Evolutionary conservation across 805 yeast species (phyloP), one percentile per base, ranked within the genome.

Genomic region (Candida insectorum): DNA sequence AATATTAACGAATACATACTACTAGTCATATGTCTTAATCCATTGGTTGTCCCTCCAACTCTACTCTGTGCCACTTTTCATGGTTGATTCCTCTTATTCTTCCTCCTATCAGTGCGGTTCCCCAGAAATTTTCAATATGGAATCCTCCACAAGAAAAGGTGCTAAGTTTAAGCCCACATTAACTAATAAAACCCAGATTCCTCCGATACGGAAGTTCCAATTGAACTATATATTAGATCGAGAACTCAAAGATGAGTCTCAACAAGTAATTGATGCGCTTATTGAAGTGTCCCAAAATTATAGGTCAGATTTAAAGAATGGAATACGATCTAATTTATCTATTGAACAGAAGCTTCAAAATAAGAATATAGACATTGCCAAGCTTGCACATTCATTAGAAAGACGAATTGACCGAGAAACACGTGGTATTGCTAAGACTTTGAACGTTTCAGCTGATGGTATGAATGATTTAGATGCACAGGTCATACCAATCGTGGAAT

Each of bases 311-410:
- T 49, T 67, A 32, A 47, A 58, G 37, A 41, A 40, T 22, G 69
- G 63, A 30, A 55, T 65, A 26, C 51, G 60, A 34, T 40, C 41
- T 17, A 57, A 59, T 26, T 42, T 67, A 28, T 45, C 60, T 7
- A 45, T 57, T 10, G 72, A 67, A 42, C 71, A 65, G 45, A 53
- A 52, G 37, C 54, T 67, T 26, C 73, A 66, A 44, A 54, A 52
- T 38, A 61, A 62, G 35, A 66, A 66, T 43, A 58, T 65, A 16
- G 52, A 50, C 24, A 52, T 65, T 10, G 58, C 61, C 13, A 62
- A 62, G 39, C 40, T 50, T 26, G 49, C 57, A 20, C 33, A 36
- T 4, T 12, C 48, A 38, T 32, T 41, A 35, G 21, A 41, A 53
- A 25, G 50, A 46, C 23, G 47, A 43, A 30, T 39, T 23, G 26